Evolutionary conservation across 2,329 filamentous ascomycete genomes (phyloP).

Genomic region (Colletotrichum shisoi): DNA sequence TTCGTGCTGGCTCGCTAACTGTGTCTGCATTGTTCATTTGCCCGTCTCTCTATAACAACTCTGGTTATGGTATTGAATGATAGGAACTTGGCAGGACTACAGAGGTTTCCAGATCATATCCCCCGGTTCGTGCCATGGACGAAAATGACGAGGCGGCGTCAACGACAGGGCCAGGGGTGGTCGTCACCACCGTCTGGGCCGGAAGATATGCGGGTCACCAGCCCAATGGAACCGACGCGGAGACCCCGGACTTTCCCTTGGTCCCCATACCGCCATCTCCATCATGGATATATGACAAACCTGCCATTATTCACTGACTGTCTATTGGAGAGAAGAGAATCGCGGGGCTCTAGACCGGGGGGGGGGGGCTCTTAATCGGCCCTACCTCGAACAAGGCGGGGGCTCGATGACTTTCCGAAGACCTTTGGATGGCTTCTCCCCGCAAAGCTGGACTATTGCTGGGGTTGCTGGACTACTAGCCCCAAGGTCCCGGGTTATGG

Average conservation of each 20-base stretch:
- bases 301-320: not conserved
- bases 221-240: constrained; percentile 19
- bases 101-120: too few relatives aligned
- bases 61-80: too few relatives aligned
- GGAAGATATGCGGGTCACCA: constrained; percentile 18
- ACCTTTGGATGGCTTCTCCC: not conserved
- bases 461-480: not conserved
- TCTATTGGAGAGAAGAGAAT: not conserved
- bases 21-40: too few relatives aligned
- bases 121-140: not conserved
- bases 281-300: not conserved
- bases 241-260: constrained; percentile 21
- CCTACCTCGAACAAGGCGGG: constrained; percentile 26
- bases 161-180: not conserved
- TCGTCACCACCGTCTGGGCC: not conserved
- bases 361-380: constrained; percentile 21
- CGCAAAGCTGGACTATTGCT: not conserved
- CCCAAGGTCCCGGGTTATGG: not conserved
- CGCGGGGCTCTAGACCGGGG: not conserved
- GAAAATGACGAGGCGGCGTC: not conserved
- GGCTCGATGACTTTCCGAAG: not conserved
- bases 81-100: too few relatives aligned
- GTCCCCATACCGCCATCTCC: constrained; percentile 1
- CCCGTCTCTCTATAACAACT: too few relatives aligned
- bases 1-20: not conserved